Evolutionary conservation across 2,329 filamentous ascomycete genomes (phyloP), one percentile per base, ranked within the genome.

Genomic region (Apiospora saccharicola): DNA sequence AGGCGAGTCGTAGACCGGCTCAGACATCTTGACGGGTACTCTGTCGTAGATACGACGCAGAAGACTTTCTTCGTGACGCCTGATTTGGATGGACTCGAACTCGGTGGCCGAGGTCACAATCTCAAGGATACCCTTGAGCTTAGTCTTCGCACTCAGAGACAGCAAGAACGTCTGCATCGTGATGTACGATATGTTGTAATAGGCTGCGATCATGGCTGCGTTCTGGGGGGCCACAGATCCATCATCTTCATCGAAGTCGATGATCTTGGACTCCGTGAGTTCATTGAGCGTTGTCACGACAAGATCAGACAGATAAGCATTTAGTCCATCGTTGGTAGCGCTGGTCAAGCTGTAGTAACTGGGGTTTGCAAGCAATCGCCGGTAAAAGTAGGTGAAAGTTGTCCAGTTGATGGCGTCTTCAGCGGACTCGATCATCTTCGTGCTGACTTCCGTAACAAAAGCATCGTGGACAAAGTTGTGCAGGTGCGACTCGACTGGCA

Each of bases 181-280:
- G 82, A 98, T 94, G 85, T 98, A 98, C 7, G 96, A 98, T 79
- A 99, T 98, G 83, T 98, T 98, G 88, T 99, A 99, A 87, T 99
- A 98, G 1, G 96, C 95, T 13, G 94, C 95, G 79, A 99, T 98
- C 94, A 98, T 98, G 76, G 96, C 96, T 2, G 96, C 93, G 82
- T 99, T 98, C 78, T 98, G 90, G 19, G 96, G 95, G 24, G 93
- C 90, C 64, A 98, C 92, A 0, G 91, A 92, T 78, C 97, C 96
- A 80, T 98, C 96, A 69, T 97, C 95, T 79, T 98, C 95, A 75
- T 98, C 96, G 68, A 98, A 90, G 77, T 98, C 95, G 76, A 99
- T 95, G 75, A 99, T 96, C 87, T 97, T 97, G 47, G 95, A 95
- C 78, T 98, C 96, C 12, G 92, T 88, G 72, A 99, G 87, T 77